These are phyloP conservation scores for Schizonepeta tenuifolia DNA, from an alignment of 257 asterid species.

Conservation along the genomic window DNA sequence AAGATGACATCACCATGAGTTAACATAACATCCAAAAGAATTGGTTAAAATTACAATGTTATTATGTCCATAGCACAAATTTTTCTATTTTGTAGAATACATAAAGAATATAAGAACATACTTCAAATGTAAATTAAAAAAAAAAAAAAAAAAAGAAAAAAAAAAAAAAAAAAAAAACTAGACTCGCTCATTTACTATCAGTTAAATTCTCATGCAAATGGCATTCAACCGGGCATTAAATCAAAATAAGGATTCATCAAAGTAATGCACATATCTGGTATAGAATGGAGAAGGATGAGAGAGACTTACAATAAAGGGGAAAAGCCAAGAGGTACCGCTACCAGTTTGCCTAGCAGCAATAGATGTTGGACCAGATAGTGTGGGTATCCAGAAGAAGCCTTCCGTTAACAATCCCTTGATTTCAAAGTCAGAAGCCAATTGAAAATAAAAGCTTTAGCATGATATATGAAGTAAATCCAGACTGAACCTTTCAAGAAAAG, in stretches of 20 bases:
- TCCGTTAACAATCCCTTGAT: constrained; percentile 90
- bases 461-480: not conserved
- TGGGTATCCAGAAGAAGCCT: constrained; percentile 99
- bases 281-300: constrained; percentile 31
- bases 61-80: constrained; percentile 5
- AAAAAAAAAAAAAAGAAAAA: no score
- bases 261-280: constrained; percentile 6
- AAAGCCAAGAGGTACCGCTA: constrained; percentile 94
- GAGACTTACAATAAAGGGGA: constrained; percentile 84
- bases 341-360: constrained; percentile 91
- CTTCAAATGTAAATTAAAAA: constrained; percentile 1
- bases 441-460: constrained; percentile 20
- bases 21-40: constrained; percentile 7
- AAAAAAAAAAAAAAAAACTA: not conserved
- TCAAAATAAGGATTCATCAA: not conserved
- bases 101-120: not conserved
- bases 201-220: not conserved
- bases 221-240: not conserved
- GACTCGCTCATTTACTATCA: not conserved
- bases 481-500: not conserved
- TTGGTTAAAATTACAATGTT: not conserved
- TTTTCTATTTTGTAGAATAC: not conserved
- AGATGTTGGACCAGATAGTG: constrained; percentile 94
- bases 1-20: constrained; percentile 1
- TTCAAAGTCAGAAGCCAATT: constrained; percentile 26